phyloP scores from a whole-genome alignment of 176 grass and related monocot species.

The Oropetium thomaeum region DNA sequence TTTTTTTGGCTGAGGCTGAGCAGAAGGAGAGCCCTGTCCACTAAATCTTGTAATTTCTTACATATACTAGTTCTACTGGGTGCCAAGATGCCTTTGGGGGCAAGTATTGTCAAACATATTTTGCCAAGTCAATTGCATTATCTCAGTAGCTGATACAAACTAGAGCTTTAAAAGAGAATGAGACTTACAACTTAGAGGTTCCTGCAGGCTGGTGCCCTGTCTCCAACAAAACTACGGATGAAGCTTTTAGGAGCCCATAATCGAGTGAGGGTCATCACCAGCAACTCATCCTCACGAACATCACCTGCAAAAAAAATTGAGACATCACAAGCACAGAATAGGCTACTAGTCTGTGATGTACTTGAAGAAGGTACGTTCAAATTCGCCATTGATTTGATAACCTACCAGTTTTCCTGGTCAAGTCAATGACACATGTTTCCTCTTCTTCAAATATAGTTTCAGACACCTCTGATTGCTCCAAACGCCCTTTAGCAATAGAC shows the following conservation, averaged over 20 bases:
- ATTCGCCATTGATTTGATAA: background rate
- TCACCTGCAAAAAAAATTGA: constrained; percentile 71
- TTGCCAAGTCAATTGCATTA: background rate
- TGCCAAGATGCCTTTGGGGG: background rate
- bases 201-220: constrained; percentile 72
- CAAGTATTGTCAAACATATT: background rate
- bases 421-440: constrained; percentile 17
- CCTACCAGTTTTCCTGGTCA: background rate
- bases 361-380: constrained; percentile 60
- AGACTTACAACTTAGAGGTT: constrained; percentile 18
- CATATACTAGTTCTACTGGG: background rate
- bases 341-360: constrained; percentile 53
- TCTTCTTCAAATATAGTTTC: constrained; percentile 30
- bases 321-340: constrained; percentile 48
- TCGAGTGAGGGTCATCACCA: constrained; percentile 59
- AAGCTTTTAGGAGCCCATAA: constrained; percentile 71
- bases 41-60: background rate
- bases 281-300: constrained; percentile 53
- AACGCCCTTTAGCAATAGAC: constrained; percentile 27
- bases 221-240: constrained; percentile 90
- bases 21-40: background rate
- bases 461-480: constrained; percentile 54
- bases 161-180: background rate
- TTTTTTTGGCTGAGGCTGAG: background rate
- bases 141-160: background rate